These are phyloP conservation scores for Eutreptiella sp. DNA, from an alignment of 208 protist species.

Conservation along the genomic window DNA sequence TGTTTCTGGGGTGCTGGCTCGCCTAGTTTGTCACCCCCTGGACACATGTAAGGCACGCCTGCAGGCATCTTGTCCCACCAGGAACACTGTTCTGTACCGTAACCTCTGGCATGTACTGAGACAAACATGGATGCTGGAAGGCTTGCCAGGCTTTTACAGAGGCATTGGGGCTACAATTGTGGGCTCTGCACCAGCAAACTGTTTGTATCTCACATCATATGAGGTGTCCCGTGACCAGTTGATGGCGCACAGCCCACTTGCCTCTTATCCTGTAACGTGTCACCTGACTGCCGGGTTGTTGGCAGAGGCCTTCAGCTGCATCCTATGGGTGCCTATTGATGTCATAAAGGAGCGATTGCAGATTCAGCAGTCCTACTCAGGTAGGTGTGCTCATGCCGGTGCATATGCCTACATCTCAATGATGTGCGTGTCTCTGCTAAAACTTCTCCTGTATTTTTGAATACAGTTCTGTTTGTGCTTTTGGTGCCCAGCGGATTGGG, in stretches of 20 bases:
- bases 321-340: slow-evolving; percentile 76
- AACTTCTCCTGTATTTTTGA: too few species aligned
- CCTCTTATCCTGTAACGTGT: not conserved
- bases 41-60: slow-evolving; percentile 66
- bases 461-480: too few species aligned
- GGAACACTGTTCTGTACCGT: not conserved
- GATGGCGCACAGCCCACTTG: not conserved
- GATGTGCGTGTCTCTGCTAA: too few species aligned
- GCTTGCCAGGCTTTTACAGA: slow-evolving; percentile 62
- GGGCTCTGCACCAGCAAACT: slow-evolving; percentile 61
- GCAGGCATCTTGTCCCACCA: not conserved
- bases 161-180: slow-evolving; percentile 60
- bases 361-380: slow-evolving; percentile 53
- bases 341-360: slow-evolving; percentile 74
- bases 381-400: not conserved
- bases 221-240: slow-evolving; percentile 37
- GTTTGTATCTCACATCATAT: slow-evolving; percentile 66
- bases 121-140: slow-evolving; percentile 49
- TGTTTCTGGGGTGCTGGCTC: slow-evolving; percentile 49
- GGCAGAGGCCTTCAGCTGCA: slow-evolving; percentile 68
- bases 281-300: slow-evolving; percentile 53
- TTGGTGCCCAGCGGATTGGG: too few species aligned
- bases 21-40: slow-evolving; percentile 61
- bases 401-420: not conserved
- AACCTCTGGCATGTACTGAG: slow-evolving; percentile 27